Evolutionary conservation across 148 eudicot genomes (phyloP).

Genomic region (Pharnaceum exiguum): DNA sequence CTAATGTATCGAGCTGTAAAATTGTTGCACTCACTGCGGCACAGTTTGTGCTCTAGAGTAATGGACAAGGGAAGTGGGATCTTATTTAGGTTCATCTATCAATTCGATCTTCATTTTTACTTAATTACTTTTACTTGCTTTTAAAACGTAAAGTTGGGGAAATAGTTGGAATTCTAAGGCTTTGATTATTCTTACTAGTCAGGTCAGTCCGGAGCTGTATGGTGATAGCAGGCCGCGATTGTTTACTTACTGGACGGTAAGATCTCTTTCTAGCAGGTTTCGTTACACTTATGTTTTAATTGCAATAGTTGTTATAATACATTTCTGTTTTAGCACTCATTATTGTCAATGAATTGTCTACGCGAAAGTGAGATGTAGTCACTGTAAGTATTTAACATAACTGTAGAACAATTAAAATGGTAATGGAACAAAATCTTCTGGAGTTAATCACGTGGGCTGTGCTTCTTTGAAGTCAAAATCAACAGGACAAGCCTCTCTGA

Average conservation of each 20-base stretch:
- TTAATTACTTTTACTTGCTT: no score
- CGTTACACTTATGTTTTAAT: background rate
- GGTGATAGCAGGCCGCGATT: conserved; percentile 96
- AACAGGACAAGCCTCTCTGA: background rate
- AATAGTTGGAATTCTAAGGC: conserved; percentile 41
- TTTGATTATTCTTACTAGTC: conserved; percentile 91
- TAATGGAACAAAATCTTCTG: no score
- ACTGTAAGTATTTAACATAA: background rate
- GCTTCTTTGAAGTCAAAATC: background rate
- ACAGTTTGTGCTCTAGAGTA: no score
- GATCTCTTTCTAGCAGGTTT: conserved; percentile 5
- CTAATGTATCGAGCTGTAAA: no score
- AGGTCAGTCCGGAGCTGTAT: conserved; percentile 99
- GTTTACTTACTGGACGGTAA: conserved; percentile 98
- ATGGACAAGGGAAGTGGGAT: no score
- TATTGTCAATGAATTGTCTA: no score
- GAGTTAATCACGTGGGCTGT: conserved; percentile 7
- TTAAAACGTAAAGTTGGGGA: background rate
- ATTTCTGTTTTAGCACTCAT: no score
- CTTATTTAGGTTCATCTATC: no score
- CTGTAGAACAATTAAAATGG: background rate
- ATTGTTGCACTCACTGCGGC: no score
- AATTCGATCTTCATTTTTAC: no score
- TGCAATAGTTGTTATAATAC: background rate
- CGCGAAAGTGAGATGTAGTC: no score